Base-by-base conservation (phyloP, 192 early-diverging fungal species). In the Coemansia sp. region DNA sequence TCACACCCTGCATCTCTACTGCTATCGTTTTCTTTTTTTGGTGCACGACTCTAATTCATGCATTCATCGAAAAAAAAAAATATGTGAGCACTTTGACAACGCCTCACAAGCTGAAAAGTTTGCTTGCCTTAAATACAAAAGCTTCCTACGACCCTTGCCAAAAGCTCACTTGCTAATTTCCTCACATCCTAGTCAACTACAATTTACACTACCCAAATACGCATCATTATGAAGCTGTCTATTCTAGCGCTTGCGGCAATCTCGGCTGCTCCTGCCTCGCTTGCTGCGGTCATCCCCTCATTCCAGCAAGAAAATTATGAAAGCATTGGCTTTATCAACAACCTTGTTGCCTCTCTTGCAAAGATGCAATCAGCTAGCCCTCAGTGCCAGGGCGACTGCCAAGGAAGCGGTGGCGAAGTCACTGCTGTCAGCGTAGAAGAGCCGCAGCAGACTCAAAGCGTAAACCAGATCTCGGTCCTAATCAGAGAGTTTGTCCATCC, bases 331-430 rank as follows among this genome's bases (percentile, higher is more conserved):
- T 38, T 58, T 15, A 8, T 66, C 36, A 57, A 59, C 46, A 37
- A 35, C 57, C 38, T 67, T 67, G 65, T 40, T 25, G 56, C 56
- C 35, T 38, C 57, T 46, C 40, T 39, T 17, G 41, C 57, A 2
- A 31, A 22, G 0, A 10, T 15, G 29, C 20, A 62, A 36, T 35
- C 60, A 2, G 68, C 22, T 8, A 60, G 66, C 31, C 49, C 43
- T 4, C 67, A 73, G 54, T 79, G 76, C 46, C 59, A 69, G 43
- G 71, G 76, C 46, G 64, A 79, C 12, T 79, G 76, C 40, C 71
- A 70, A 49, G 64, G 27, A 1, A 58, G 27, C 17, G 36, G 40
- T 14, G 47, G 56, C 17, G 64, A 64, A 7, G 32, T 4, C 14
- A 46, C 36, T 53, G 62, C 36, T 11, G 66, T 57, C 11, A 39